These are phyloP conservation scores for Ascomycota sp. DNA, from an alignment of 2,329 filamentous ascomycete genomes.

Conservation along the genomic window DNA sequence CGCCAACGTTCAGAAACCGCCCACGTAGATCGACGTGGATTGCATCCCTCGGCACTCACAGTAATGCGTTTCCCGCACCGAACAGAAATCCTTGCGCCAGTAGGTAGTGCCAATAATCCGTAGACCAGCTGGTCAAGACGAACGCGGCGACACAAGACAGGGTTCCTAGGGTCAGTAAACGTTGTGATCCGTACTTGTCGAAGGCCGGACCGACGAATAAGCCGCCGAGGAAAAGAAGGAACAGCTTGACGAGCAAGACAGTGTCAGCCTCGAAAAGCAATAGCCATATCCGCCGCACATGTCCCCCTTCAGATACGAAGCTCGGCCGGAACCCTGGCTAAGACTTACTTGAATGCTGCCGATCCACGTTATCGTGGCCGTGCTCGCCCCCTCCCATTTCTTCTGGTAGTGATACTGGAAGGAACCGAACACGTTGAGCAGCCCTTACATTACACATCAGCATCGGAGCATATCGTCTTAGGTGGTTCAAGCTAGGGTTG, in stretches of 20 bases:
- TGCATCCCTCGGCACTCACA: conserved; percentile 4
- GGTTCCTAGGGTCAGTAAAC: conserved; percentile 13
- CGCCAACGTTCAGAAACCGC: background rate
- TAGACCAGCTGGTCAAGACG: conserved; percentile 12
- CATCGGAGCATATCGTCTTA: no score
- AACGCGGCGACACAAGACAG: conserved; percentile 15
- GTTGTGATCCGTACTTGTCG: conserved; percentile 16
- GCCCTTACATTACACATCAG: conserved; percentile 3
- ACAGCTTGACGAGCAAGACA: conserved; percentile 8
- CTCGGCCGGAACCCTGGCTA: background rate
- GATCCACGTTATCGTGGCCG: conserved; percentile 18
- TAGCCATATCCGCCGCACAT: no score
- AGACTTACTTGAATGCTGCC: conserved; percentile 10
- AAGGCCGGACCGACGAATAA: conserved; percentile 16
- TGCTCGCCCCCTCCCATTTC: conserved; percentile 11
- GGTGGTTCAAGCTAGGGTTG: background rate
- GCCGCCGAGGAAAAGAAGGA: conserved; percentile 17
- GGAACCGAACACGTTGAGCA: conserved; percentile 25
- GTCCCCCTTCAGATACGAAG: no score
- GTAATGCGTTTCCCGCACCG: conserved; percentile 17
- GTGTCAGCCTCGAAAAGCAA: no score
- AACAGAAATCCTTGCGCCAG: conserved; percentile 18
- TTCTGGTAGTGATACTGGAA: conserved; percentile 28
- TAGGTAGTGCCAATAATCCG: conserved; percentile 15
- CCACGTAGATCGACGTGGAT: background rate